Evolutionary conservation across 108 stramenopile species (phyloP).

Genomic region (Skeletonema grethae): DNA sequence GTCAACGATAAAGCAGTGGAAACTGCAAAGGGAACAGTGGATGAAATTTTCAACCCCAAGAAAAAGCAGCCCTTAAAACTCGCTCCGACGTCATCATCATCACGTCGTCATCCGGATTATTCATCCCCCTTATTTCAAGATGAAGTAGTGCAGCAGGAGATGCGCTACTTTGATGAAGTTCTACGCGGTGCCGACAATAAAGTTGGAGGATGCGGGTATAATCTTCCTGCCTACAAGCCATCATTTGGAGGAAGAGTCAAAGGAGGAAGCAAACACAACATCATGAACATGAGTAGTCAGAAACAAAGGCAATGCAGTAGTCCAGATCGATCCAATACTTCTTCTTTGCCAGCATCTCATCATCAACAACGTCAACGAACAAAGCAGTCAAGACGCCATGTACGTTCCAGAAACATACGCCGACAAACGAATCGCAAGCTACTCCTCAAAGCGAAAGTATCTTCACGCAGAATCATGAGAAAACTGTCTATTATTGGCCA

Average conservation of each 20-base stretch:
- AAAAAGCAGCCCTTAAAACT: neutral
- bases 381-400: neutral
- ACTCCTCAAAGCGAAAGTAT: neutral
- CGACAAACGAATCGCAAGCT: neutral
- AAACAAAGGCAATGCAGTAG: neutral
- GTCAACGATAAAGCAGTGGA: neutral
- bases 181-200: neutral
- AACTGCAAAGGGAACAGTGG: neutral
- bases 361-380: neutral
- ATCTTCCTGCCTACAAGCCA: neutral
- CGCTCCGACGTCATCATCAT: neutral
- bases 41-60: neutral
- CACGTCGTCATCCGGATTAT: neutral
- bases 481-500: neutral
- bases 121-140: neutral
- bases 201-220: neutral
- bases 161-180: slow-evolving; percentile 5
- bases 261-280: neutral
- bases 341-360: neutral
- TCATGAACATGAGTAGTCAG: neutral
- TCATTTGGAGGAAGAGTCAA: neutral
- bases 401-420: neutral
- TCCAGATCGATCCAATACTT: neutral
- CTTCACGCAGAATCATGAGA: neutral
- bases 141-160: slow-evolving; percentile 1